A percentile compares a stretch with the other conserved stretches of the same genome.
Evolutionary conservation across 306 rosid genomes (phyloP).

Genomic region (Trichosanthes truncata): DNA sequence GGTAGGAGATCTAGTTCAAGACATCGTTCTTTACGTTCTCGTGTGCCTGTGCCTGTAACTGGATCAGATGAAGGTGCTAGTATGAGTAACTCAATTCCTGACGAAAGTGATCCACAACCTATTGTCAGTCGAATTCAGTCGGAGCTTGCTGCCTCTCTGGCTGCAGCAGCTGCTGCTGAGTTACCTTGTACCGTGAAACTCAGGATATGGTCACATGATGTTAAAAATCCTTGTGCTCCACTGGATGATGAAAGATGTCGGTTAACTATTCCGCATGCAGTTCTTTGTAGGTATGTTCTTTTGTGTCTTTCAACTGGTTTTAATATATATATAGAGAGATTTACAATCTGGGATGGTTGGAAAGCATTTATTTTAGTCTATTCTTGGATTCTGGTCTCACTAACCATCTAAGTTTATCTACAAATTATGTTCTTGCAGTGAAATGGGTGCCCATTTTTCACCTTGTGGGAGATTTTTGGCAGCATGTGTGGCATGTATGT

Average conservation of each 20-base stretch:
- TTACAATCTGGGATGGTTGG: not conserved
- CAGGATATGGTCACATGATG: conserved; percentile 84
- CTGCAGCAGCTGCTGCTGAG: conserved; percentile 87
- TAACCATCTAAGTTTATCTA: conserved; percentile 7
- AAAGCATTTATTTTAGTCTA: not conserved
- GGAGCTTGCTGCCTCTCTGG: conserved; percentile 73
- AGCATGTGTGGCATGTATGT: conserved; percentile 93
- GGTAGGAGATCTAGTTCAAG: conserved; percentile 51
- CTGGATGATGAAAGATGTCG: conserved; percentile 68
- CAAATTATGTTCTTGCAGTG: conserved; percentile 50
- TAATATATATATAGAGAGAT: not conserved
- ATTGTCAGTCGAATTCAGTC: conserved; percentile 61
- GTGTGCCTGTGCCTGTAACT: conserved; percentile 31
- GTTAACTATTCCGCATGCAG: conserved; percentile 78
- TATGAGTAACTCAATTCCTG: conserved; percentile 27
- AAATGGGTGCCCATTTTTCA: conserved; percentile 99
- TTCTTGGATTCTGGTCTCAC: not conserved
- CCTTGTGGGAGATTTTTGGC: conserved; percentile 99
- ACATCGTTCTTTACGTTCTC: conserved; percentile 47
- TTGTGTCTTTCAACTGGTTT: not conserved
- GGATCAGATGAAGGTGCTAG: conserved; percentile 47
- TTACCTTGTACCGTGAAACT: conserved; percentile 96
- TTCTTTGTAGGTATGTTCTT: conserved; percentile 76
- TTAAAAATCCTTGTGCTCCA: conserved; percentile 59
- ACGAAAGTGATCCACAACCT: conserved; percentile 60